phyloP scores from a whole-genome alignment of 306 rosid species.

The Phaseolus lunatus region DNA sequence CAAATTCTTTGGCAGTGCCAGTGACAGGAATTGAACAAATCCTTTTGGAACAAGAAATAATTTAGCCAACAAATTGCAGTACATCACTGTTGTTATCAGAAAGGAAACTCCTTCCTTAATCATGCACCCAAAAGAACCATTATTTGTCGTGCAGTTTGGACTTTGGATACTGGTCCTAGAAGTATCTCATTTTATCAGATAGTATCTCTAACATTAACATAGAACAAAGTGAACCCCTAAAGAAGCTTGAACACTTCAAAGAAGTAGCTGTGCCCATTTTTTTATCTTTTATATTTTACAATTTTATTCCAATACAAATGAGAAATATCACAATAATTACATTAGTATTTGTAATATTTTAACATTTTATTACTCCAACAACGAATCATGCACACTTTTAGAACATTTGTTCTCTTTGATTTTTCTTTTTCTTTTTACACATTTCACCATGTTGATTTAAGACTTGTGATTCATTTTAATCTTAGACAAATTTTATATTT shows the following conservation, averaged over 20 bases:
- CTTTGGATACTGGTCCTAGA: background rate
- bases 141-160: conserved; percentile 22
- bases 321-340: background rate
- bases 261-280: background rate
- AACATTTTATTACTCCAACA: background rate
- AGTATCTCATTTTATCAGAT: conserved; percentile 6
- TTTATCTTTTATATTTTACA: background rate
- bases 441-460: background rate
- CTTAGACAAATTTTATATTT: background rate
- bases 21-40: conserved; percentile 19
- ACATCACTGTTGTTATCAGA: conserved; percentile 9
- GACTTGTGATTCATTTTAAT: background rate
- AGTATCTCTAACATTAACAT: background rate
- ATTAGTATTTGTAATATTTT: background rate
- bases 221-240: background rate
- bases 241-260: conserved; percentile 1
- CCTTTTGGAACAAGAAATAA: conserved; percentile 21
- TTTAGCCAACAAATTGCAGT: conserved; percentile 5
- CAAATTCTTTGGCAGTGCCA: conserved; percentile 8
- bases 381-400: background rate
- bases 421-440: no score
- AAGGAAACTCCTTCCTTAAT: conserved; percentile 24
- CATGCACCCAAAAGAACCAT: background rate
- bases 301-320: background rate
- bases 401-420: background rate